These are phyloP conservation scores for Globomyces pollinis-pini DNA, from an alignment of 192 early-diverging fungal species.

Conservation along the genomic window DNA sequence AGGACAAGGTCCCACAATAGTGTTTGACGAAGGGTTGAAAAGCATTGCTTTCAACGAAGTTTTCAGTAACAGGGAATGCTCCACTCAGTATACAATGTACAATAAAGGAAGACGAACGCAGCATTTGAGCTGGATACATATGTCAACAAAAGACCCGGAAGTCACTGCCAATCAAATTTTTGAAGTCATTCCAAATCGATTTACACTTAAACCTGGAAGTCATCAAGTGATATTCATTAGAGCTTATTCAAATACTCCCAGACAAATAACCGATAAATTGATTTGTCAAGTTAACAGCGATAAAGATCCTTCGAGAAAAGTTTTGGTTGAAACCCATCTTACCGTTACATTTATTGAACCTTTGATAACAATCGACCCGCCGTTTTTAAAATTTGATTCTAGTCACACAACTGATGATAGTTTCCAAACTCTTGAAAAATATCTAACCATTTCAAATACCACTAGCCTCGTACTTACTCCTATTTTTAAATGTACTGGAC, in stretches of 20 bases:
- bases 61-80: constrained; percentile 50
- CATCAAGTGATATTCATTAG: constrained; percentile 36
- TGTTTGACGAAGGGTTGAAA: constrained; percentile 36
- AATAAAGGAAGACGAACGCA: constrained; percentile 49
- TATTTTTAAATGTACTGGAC: constrained; percentile 34
- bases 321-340: constrained; percentile 29
- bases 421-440: constrained; percentile 24
- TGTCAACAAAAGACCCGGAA: constrained; percentile 12
- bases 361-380: constrained; percentile 32
- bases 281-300: constrained; percentile 42
- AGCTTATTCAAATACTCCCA: constrained; percentile 35
- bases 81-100: constrained; percentile 29
- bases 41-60: constrained; percentile 45
- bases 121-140: constrained; percentile 35
- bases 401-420: constrained; percentile 37
- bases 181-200: constrained; percentile 41
- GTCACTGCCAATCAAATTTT: constrained; percentile 22
- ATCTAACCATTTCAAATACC: constrained; percentile 35
- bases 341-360: constrained; percentile 52
- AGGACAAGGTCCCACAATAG: constrained; percentile 48
- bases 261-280: constrained; percentile 30
- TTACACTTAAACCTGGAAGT: constrained; percentile 39
- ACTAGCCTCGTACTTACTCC: constrained; percentile 38
- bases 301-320: constrained; percentile 42
- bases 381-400: constrained; percentile 36